phyloP scores from a whole-genome alignment of 345 rosid species.

The Euphorbia pulcherrima region DNA sequence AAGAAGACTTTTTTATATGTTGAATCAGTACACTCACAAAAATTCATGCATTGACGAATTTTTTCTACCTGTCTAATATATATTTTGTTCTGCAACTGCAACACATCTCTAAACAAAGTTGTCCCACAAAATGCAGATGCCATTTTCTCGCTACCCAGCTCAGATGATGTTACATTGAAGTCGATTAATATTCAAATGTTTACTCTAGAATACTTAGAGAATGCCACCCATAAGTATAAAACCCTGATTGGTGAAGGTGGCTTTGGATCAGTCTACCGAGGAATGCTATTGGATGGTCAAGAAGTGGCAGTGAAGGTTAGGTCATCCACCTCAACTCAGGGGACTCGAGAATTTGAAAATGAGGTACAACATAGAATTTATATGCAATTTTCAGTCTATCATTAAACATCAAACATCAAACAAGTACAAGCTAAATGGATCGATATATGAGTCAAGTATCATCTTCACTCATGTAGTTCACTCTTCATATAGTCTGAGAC shows the following conservation, averaged over 20 bases:
- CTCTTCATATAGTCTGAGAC: not conserved
- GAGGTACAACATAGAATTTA: conserved; percentile 21
- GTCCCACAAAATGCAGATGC: conserved; percentile 38
- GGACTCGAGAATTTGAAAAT: conserved; percentile 31
- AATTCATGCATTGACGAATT: not conserved
- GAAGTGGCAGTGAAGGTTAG: conserved; percentile 39
- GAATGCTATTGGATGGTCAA: conserved; percentile 25
- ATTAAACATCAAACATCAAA: not conserved
- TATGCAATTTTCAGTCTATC: not conserved
- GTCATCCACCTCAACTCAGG: conserved; percentile 31
- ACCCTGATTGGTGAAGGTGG: conserved; percentile 32
- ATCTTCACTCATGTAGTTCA: not conserved
- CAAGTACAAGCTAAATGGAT: not conserved
- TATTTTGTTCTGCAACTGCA: not conserved
- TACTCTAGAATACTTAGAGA: conserved; percentile 43
- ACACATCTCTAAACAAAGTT: conserved; percentile 15
- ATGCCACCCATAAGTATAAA: conserved; percentile 41
- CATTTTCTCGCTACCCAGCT: conserved; percentile 43
- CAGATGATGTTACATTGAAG: conserved; percentile 33
- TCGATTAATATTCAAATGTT: conserved; percentile 42
- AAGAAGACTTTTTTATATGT: not conserved
- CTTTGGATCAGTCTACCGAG: conserved; percentile 31
- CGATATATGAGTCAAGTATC: not conserved
- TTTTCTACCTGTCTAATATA: not conserved
- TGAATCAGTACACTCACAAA: not conserved